Base-by-base conservation (phyloP, 306 rosid genomes). In the Cucumis cinereus region DNA sequence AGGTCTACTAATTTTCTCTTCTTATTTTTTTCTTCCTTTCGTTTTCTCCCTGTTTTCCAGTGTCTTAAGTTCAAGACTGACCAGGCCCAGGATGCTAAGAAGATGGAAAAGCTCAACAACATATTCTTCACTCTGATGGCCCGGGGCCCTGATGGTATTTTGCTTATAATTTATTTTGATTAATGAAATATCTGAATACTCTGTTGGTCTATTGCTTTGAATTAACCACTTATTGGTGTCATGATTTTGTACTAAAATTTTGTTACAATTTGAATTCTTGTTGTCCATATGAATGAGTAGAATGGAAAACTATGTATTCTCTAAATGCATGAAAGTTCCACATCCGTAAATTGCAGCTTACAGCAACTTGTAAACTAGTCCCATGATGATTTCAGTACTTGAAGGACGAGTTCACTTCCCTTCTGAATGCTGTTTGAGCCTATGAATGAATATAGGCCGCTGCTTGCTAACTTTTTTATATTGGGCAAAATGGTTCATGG, bases 41-140 rank as follows among this genome's bases (percentile, higher is more conserved):
- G 22, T n/a, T 62, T 78, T 61, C 22, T 24, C 10, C 71, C 26
- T 45, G 13, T 17, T 60, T 12, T 0, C 41, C 84, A 94, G 93
- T 92, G 96, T 86, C 90, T 92, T 82, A 92, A 94, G 85, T 92
- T 84, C 79, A 92, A 94, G 89, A 92, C 96, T 26, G 96, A 92
- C 73, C 99, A 92, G 81, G 88, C 95, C n/a, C 99, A 92, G 79
- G 97, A 94, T 45, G 96, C 91, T 35, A 90, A 86, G 86, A 92
- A 90, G 87, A 91, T 90, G 94, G 96, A 87, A 77, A 90, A 86
- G 79, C 89, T 90, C 4, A 90, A 94, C 74, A 92, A 89, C 83
- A 85, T 92, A 79, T 92, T 94, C 86, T 94, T 92, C 87, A 81
- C 99, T 69, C 78, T 91, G 86, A 94, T 94, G 97, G 90, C 97